phyloP scores from a whole-genome alignment of 208 protist genomes.

The Leishmania tropica region DNA sequence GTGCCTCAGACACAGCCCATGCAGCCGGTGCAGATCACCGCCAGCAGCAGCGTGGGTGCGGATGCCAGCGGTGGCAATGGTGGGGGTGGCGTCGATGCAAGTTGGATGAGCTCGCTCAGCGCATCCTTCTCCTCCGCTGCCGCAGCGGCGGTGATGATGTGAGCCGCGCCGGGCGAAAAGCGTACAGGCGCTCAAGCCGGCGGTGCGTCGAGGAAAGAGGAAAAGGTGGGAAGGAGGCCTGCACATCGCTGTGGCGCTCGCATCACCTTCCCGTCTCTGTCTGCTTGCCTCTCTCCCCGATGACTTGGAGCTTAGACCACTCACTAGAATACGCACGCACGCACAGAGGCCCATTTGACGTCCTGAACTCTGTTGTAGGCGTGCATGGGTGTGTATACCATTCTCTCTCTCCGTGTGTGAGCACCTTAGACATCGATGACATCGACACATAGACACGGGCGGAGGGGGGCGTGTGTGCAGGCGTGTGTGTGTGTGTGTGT shows the following conservation, averaged over 20 bases:
- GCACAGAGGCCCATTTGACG: background rate
- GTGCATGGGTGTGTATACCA: background rate
- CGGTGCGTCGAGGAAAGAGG: background rate
- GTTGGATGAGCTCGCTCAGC: conserved; percentile 9
- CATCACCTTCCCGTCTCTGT: background rate
- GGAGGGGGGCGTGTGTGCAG: background rate
- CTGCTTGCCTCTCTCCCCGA: background rate
- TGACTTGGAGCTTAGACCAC: background rate
- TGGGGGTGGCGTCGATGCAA: conserved; percentile 17
- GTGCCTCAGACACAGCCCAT: background rate
- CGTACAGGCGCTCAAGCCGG: background rate
- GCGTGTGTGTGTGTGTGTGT: too few species aligned
- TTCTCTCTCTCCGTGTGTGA: background rate
- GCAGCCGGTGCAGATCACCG: background rate
- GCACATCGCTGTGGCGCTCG: background rate
- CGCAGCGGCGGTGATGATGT: background rate
- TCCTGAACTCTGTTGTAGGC: background rate
- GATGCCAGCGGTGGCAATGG: background rate
- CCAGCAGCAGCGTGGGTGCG: background rate
- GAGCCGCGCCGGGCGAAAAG: background rate
- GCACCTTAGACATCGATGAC: background rate
- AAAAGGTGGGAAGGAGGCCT: too few species aligned
- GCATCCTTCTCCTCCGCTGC: background rate
- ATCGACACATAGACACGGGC: background rate
- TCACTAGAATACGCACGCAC: conserved; percentile 6